Evolutionary conservation across 116 monocot genomes (phyloP).

Genomic region (Papilionanthe hybrid): DNA sequence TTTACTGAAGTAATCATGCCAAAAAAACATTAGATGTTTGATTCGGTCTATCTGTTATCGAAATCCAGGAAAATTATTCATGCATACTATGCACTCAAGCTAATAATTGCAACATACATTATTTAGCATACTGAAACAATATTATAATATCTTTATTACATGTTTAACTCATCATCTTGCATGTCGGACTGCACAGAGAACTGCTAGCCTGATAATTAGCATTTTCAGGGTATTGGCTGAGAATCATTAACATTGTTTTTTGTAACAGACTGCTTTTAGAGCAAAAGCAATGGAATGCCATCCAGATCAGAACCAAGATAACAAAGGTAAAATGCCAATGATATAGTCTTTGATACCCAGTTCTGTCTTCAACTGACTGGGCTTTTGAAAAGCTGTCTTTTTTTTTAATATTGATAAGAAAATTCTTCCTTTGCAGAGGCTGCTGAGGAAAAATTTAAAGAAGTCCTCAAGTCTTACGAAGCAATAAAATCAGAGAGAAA

Average conservation of each 20-base stretch:
- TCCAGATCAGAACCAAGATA: constrained; percentile 87
- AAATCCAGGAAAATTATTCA: too few species aligned
- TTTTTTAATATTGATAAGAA: background rate
- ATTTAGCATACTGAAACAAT: too few species aligned
- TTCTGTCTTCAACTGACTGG: background rate
- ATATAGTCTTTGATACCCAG: background rate
- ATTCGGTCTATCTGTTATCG: too few species aligned
- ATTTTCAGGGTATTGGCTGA: too few species aligned
- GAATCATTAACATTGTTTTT: background rate
- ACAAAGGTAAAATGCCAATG: constrained; percentile 49
- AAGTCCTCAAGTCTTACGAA: constrained; percentile 89
- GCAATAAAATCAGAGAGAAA: constrained; percentile 80
- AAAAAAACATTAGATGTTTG: too few species aligned
- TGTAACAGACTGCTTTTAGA: constrained; percentile 78
- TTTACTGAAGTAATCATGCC: background rate
- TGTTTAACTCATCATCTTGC: too few species aligned
- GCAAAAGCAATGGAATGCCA: constrained; percentile 88
- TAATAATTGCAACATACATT: too few species aligned
- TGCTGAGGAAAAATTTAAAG: constrained; percentile 94
- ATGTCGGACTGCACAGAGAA: too few species aligned
- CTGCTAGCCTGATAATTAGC: too few species aligned
- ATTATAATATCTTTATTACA: too few species aligned
- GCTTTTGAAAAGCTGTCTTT: background rate
- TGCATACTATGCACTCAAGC: too few species aligned
- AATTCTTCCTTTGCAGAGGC: constrained; percentile 43